Evolutionary conservation across 345 rosid species (phyloP).

Genomic region (Theobroma cacao): DNA sequence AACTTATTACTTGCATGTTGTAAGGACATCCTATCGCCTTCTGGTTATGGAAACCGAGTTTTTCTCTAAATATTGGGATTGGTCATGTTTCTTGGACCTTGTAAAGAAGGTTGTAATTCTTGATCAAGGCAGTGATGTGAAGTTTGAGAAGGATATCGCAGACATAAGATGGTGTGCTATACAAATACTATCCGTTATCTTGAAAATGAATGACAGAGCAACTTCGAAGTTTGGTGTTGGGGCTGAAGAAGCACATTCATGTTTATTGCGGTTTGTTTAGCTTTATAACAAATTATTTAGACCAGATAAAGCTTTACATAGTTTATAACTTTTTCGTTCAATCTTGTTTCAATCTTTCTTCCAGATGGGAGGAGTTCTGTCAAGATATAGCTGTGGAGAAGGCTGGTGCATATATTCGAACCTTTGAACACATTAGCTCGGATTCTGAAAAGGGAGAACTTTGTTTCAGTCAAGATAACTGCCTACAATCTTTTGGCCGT

Average conservation of each 20-base stretch:
- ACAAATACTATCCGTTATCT: conserved; percentile 50
- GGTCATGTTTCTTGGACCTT: conserved; percentile 80
- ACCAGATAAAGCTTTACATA: conserved; percentile 1
- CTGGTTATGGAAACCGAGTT: conserved; percentile 51
- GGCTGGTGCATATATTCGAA: conserved; percentile 54
- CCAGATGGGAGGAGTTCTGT: conserved; percentile 89
- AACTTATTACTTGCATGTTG: conserved; percentile 36
- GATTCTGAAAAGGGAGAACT: conserved; percentile 22
- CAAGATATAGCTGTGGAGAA: conserved; percentile 71
- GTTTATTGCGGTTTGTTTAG: conserved; percentile 69
- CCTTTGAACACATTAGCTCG: conserved; percentile 29
- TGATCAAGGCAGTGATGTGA: conserved; percentile 12
- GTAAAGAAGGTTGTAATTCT: conserved; percentile 31
- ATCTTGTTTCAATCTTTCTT: conserved; percentile 20
- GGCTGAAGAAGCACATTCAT: conserved; percentile 52
- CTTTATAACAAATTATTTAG: conserved; percentile 6
- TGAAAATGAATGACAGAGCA: conserved; percentile 53
- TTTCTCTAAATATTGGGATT: conserved; percentile 81
- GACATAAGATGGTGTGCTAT: conserved; percentile 70
- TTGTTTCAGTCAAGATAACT: conserved; percentile 31
- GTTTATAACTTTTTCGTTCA: conserved; percentile 18
- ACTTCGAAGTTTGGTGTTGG: conserved; percentile 41
- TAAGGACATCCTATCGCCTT: conserved; percentile 66
- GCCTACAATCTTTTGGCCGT: conserved; percentile 31
- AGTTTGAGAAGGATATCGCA: conserved; percentile 32